These are phyloP conservation scores for Floccularia luteovirens DNA, from an alignment of 768 basidiomycete species.

Conservation along the genomic window DNA sequence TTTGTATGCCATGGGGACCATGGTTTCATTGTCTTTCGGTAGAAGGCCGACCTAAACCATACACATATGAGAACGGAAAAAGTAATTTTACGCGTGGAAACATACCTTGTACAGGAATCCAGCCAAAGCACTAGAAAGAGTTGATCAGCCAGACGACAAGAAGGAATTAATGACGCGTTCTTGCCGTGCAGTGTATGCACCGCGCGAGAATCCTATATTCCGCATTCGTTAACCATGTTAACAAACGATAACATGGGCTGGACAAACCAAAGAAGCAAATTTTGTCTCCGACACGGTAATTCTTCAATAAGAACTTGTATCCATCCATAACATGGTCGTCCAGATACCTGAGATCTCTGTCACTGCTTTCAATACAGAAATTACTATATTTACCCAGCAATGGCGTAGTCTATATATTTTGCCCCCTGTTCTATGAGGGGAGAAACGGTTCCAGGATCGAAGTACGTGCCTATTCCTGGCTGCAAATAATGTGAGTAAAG, in stretches of 20 bases:
- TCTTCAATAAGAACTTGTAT: constrained; percentile 15
- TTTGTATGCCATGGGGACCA: neutral
- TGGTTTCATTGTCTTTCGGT: too few relatives aligned
- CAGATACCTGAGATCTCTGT: constrained; percentile 15
- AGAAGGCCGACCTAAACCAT: too few relatives aligned
- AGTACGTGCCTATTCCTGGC: constrained; percentile 19
- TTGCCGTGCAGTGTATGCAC: constrained; percentile 34
- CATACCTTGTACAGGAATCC: too few relatives aligned
- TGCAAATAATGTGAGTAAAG: constrained; percentile 2
- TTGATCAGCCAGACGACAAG: too few relatives aligned
- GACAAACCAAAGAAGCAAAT: constrained; percentile 23
- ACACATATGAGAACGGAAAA: neutral
- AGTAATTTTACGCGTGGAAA: neutral
- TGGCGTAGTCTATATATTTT: constrained; percentile 12
- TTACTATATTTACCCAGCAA: constrained; percentile 8
- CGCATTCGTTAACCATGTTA: neutral
- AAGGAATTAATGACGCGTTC: too few relatives aligned
- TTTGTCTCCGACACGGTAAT: constrained; percentile 18
- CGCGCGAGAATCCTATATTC: constrained; percentile 64
- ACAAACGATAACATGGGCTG: constrained; percentile 5
- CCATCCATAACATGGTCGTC: constrained; percentile 22
- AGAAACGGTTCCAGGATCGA: too few relatives aligned
- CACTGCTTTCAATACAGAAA: constrained; percentile 13
- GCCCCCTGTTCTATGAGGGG: constrained; percentile 13
- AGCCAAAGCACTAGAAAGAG: constrained; percentile 11